Percentiles rank a stretch among this genome's conserved stretches.
Conservation (phyloP, 768 basidiomycete species). For the Zangia roseola region DNA sequence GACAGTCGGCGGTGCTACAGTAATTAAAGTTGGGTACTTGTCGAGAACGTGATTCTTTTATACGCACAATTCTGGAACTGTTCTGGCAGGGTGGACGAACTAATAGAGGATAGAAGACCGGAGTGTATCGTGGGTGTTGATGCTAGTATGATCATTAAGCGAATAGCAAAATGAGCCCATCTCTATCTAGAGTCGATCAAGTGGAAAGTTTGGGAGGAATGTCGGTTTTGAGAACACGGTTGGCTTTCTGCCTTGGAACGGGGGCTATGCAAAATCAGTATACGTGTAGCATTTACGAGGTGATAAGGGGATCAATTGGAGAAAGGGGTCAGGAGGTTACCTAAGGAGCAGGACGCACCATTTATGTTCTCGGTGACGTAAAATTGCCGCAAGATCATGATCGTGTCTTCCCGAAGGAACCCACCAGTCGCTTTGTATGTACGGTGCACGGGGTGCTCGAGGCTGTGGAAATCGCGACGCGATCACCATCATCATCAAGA, state of each 20-base stretch:
- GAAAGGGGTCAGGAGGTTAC: too few relatives aligned
- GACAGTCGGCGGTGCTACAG: neutral
- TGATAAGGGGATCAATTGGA: neutral
- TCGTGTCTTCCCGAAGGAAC: slow-evolving; percentile 78
- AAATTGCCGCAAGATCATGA: slow-evolving; percentile 82
- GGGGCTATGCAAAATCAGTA: slow-evolving; percentile 58
- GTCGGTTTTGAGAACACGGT: slow-evolving; percentile 82
- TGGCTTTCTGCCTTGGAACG: slow-evolving; percentile 81
- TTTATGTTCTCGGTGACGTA: slow-evolving; percentile 93
- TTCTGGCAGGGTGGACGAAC: neutral
- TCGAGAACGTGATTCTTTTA: slow-evolving; percentile 1
- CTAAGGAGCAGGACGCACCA: slow-evolving; percentile 50
- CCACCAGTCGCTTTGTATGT: slow-evolving; percentile 75
- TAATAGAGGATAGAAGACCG: slow-evolving; percentile 4
- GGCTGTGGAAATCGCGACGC: slow-evolving; percentile 37
- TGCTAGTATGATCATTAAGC: neutral
- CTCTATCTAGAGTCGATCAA: slow-evolving; percentile 3
- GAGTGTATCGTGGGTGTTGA: neutral
- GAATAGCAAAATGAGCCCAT: too few relatives aligned
- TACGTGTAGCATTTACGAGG: slow-evolving; percentile 7
- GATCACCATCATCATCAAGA: neutral
- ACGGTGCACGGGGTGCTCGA: slow-evolving; percentile 71
- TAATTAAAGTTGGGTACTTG: neutral
- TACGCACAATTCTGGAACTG: neutral
- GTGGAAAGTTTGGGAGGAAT: slow-evolving; percentile 37